Base-by-base conservation (phyloP, 2,329 filamentous ascomycete species). In the Aureobasidium sp. region DNA sequence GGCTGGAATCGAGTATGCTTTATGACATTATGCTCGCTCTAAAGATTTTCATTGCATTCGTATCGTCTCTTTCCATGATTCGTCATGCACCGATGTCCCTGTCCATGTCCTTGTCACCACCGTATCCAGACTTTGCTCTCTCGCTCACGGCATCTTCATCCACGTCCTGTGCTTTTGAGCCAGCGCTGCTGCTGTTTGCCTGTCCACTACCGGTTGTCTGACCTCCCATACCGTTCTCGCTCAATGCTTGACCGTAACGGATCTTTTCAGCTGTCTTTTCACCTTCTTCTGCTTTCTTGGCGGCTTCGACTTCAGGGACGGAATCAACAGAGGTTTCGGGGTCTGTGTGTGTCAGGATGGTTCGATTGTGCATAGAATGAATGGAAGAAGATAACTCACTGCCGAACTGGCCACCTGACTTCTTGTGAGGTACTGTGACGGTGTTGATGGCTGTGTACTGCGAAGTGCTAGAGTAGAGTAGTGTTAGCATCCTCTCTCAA, bases 391-490 rank as follows among this genome's bases (percentile, higher is more conserved):
- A 5, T 38, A 51, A 63, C 58, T 36, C 58, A 88, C 87, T 77
- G 67, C 86, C 85, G 33, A 91, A 73, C 72, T 90, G 87, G 9
- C 88, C 89, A 29, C 81, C 80, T 66, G 85, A 81, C 70, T 88
- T 90, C 20, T 78, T 75, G 60, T 84, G 84, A 0, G 84, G 81
- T 20, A 82, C 69, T 3, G 80, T 82, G 63, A 84, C 80, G n/a
- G 80, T 82, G 58, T 85, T 76, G 60, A 84, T 82, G 58, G 82
- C 85, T 78, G 90, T 88, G 75, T 91, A 90, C 77, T 47, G 60
- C 18, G 59, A 61, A 20, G 58, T 61, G 18, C 29, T 25, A 9
- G 20, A 36, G 31, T 6, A 23, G 9, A 36, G 50, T 36, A 25
- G 33, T 3, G 20, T 53, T 23, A 53, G 31, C 31, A 53, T 33